These are phyloP conservation scores for Chloromonas sp. DNA, from an alignment of 163 green algal genomes.

Conservation along the genomic window DNA sequence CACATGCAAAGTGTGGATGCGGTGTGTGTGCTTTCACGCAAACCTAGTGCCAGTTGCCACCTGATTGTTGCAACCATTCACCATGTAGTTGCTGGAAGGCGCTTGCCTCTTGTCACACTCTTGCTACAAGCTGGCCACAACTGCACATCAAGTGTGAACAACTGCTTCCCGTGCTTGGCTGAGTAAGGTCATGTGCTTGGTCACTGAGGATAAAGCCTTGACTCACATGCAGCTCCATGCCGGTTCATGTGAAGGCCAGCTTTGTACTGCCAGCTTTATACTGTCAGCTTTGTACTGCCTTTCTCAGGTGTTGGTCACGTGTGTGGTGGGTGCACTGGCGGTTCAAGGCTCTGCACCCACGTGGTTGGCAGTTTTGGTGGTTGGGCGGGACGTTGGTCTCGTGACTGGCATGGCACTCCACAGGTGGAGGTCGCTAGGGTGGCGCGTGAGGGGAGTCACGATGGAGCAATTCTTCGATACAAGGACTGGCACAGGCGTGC, in stretches of 20 bases:
- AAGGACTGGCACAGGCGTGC: neutral
- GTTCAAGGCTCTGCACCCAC: slow-evolving; percentile 53
- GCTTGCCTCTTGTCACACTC: too few species aligned
- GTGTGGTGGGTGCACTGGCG: slow-evolving; percentile 61
- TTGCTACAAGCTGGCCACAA: too few species aligned
- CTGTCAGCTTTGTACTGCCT: too few species aligned
- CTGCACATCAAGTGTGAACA: too few species aligned
- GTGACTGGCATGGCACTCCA: slow-evolving; percentile 44
- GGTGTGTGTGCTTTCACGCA: slow-evolving; percentile 48
- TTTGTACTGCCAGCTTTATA: too few species aligned
- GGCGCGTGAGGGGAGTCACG: slow-evolving; percentile 35
- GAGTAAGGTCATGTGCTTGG: too few species aligned
- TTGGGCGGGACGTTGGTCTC: slow-evolving; percentile 68
- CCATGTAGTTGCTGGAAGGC: too few species aligned
- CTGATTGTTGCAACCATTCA: slow-evolving; percentile 2
- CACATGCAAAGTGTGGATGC: slow-evolving; percentile 85
- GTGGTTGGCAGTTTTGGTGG: slow-evolving; percentile 58
- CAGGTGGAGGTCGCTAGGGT: slow-evolving; percentile 36
- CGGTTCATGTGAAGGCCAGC: too few species aligned
- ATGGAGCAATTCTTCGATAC: neutral
- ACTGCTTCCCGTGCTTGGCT: too few species aligned
- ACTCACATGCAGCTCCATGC: too few species aligned
- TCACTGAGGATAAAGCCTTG: too few species aligned
- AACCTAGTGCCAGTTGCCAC: slow-evolving; percentile 34
- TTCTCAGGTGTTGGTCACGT: slow-evolving; percentile 53